Conservation (phyloP, 2,329 filamentous ascomycete species). For the Venturia oleaginea region DNA sequence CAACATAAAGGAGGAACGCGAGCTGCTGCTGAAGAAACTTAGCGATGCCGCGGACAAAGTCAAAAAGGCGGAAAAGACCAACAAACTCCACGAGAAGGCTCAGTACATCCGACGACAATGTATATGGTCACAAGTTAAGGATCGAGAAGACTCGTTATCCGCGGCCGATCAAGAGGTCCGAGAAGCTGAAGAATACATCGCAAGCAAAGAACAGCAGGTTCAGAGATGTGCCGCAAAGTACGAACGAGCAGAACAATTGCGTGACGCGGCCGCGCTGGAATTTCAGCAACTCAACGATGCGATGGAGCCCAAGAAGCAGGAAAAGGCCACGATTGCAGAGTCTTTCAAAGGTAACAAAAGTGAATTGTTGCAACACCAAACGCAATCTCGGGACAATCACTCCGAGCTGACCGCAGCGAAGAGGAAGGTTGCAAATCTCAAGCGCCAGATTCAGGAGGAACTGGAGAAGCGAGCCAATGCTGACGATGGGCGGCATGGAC, state of each 20-base stretch:
- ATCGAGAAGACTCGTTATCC: constrained; percentile 10
- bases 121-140: constrained; percentile 14
- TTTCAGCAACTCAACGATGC: constrained; percentile 6
- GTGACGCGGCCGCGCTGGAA: neutral
- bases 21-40: constrained; percentile 21
- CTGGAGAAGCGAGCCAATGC: constrained; percentile 24
- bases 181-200: neutral
- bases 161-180: constrained; percentile 2
- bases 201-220: neutral
- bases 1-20: constrained; percentile 39
- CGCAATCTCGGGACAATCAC: constrained; percentile 30
- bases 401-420: constrained; percentile 39
- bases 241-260: constrained; percentile 1
- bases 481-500: constrained; percentile 59
- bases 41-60: constrained; percentile 9
- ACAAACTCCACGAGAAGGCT: neutral
- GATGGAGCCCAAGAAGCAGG: neutral
- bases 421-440: constrained; percentile 24
- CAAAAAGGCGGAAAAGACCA: constrained; percentile 9
- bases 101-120: constrained; percentile 7
- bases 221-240: neutral
- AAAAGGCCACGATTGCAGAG: constrained; percentile 31
- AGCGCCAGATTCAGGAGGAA: constrained; percentile 41
- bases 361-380: neutral
- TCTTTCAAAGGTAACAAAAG: constrained; percentile 36